phyloP scores from a whole-genome alignment of 805 yeast genomes.

The Wickerhamomyces bovis region DNA sequence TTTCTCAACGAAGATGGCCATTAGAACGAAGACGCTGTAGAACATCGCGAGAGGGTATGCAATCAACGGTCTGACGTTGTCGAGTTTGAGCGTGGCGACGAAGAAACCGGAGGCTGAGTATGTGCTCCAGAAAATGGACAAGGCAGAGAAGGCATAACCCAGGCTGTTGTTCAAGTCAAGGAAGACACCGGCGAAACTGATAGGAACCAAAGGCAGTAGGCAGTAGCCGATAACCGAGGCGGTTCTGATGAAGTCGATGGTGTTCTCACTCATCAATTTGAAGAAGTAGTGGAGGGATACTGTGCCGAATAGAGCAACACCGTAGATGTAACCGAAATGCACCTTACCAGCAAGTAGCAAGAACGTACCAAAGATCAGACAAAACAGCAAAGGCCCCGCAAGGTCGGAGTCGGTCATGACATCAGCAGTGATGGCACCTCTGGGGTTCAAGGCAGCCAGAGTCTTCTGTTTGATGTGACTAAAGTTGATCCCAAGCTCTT shows the following conservation, averaged over 20 bases:
- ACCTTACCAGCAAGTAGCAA: constrained; percentile 85
- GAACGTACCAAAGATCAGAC: constrained; percentile 78
- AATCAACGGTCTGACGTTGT: constrained; percentile 80
- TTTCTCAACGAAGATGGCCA: constrained; percentile 75
- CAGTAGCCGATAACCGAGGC: constrained; percentile 94
- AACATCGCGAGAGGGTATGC: constrained; percentile 92
- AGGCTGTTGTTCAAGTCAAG: constrained; percentile 59
- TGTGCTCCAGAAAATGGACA: constrained; percentile 86
- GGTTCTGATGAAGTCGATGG: constrained; percentile 55
- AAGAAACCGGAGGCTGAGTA: constrained; percentile 90
- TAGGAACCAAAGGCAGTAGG: constrained; percentile 76
- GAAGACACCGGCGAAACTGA: constrained; percentile 62
- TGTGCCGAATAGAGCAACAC: constrained; percentile 91
- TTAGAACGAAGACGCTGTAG: constrained; percentile 89
- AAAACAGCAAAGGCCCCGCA: constrained; percentile 92
- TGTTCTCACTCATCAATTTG: constrained; percentile 73
- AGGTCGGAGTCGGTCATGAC: constrained; percentile 84
- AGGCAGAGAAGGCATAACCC: constrained; percentile 64
- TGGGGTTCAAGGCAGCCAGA: constrained; percentile 76
- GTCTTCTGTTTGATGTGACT: constrained; percentile 82
- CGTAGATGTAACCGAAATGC: constrained; percentile 95
- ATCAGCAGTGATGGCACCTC: constrained; percentile 57
- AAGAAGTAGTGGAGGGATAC: constrained; percentile 77
- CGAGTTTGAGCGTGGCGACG: constrained; percentile 74
- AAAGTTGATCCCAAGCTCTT: constrained; percentile 91